Conservation (phyloP, 805 yeast genomes). For the Kluyveromyces wickerhamii region DNA sequence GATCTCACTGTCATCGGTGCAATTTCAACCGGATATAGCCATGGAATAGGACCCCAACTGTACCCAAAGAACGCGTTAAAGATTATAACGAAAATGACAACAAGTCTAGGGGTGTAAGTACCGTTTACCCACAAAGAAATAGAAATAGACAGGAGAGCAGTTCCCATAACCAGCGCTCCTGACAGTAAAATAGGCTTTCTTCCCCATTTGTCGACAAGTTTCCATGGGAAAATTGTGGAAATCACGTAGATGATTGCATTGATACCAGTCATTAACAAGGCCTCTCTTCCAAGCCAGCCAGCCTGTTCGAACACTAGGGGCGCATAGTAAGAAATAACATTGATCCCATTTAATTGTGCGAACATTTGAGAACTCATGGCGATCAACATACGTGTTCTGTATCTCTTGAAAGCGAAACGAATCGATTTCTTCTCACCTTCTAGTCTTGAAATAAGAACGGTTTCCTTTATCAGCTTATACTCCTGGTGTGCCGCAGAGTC, state of each 20-base stretch:
- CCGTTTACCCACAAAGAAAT: slow-evolving; percentile 46
- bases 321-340: slow-evolving; percentile 87
- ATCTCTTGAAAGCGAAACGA: slow-evolving; percentile 64
- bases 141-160: slow-evolving; percentile 58
- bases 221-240: slow-evolving; percentile 86
- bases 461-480: slow-evolving; percentile 73
- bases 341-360: slow-evolving; percentile 91
- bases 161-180: slow-evolving; percentile 76
- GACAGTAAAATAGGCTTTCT: slow-evolving; percentile 72
- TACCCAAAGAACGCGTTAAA: slow-evolving; percentile 82
- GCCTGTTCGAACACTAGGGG: slow-evolving; percentile 92
- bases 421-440: slow-evolving; percentile 74
- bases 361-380: slow-evolving; percentile 89
- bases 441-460: slow-evolving; percentile 62
- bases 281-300: slow-evolving; percentile 86
- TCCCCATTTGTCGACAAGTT: slow-evolving; percentile 85
- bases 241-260: slow-evolving; percentile 51
- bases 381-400: slow-evolving; percentile 68
- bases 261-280: slow-evolving; percentile 85
- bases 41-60: slow-evolving; percentile 93
- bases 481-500: slow-evolving; percentile 63
- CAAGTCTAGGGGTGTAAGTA: slow-evolving; percentile 53
- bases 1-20: slow-evolving; percentile 79
- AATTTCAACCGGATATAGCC: slow-evolving; percentile 83
- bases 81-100: slow-evolving; percentile 67